Conservation (phyloP, 2,329 filamentous ascomycete genomes). For the Conoideocrella luteorostrata region DNA sequence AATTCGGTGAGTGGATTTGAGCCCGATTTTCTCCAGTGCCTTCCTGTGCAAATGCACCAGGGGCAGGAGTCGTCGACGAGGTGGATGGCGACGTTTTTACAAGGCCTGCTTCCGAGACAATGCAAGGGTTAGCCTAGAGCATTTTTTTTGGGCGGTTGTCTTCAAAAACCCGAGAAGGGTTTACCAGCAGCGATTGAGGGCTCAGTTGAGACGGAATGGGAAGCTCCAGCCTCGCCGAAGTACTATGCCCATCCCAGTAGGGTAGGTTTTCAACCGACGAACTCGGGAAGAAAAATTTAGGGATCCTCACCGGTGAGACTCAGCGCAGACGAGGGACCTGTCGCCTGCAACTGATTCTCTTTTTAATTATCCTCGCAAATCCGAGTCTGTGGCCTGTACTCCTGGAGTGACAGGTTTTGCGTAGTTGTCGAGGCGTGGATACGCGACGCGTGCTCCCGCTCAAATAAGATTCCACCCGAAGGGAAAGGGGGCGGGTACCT, state of each 20-base stretch:
- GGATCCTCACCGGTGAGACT: conserved; percentile 46
- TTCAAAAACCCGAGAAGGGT: background rate
- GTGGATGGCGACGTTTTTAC: conserved; percentile 52
- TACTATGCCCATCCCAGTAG: conserved; percentile 1
- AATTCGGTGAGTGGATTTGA: conserved; percentile 35
- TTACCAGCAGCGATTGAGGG: no score
- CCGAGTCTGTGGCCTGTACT: conserved; percentile 17
- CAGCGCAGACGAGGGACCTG: conserved; percentile 53
- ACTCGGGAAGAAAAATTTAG: background rate
- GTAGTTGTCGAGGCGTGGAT: conserved; percentile 13
- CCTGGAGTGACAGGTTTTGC: conserved; percentile 8
- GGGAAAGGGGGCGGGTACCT: conserved; percentile 13
- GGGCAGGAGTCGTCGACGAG: conserved; percentile 42
- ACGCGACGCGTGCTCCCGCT: conserved; percentile 29
- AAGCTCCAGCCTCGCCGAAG: background rate
- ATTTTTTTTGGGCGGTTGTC: background rate
- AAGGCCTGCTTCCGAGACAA: conserved; percentile 24
- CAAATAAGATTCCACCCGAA: conserved; percentile 10
- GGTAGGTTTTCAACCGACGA: conserved; percentile 1
- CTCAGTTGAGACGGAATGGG: background rate
- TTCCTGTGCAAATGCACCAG: conserved; percentile 58
- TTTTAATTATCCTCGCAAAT: conserved; percentile 18
- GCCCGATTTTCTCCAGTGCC: conserved; percentile 34
- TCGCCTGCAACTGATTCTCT: conserved; percentile 57
- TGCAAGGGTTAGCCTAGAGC: conserved; percentile 18